phyloP scores from a whole-genome alignment of 148 eudicot species.

The Silene uniflora region DNA sequence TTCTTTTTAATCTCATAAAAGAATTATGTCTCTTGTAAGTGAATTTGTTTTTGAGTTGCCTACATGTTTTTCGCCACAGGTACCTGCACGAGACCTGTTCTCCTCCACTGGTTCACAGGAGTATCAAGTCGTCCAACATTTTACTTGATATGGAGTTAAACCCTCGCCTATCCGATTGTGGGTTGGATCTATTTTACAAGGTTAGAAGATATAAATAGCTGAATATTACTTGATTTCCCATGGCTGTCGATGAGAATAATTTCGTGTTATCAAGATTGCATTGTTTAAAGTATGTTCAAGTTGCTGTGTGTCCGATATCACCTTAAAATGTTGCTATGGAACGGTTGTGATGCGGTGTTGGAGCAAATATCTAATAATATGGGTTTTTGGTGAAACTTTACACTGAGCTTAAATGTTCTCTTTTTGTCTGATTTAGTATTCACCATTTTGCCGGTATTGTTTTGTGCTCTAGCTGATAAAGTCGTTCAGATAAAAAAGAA shows the following conservation, averaged over 20 bases:
- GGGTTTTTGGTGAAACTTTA: too few relatives aligned
- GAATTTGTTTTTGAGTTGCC: not conserved
- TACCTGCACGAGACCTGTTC: slow-evolving; percentile 63
- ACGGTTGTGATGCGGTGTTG: too few relatives aligned
- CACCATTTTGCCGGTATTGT: too few relatives aligned
- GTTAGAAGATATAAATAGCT: slow-evolving; percentile 18
- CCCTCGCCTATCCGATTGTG: slow-evolving; percentile 58
- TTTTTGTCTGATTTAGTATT: not conserved
- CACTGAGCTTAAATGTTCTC: not conserved
- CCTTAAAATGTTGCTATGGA: too few relatives aligned
- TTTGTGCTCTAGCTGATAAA: too few relatives aligned
- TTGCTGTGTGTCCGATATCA: not conserved
- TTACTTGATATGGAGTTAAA: slow-evolving; percentile 65
- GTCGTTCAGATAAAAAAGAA: too few relatives aligned
- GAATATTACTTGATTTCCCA: not conserved
- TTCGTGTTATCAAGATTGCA: not conserved
- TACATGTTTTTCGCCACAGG: slow-evolving; percentile 24
- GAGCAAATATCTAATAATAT: too few relatives aligned
- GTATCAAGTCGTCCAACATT: slow-evolving; percentile 60
- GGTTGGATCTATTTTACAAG: slow-evolving; percentile 48
- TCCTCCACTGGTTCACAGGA: slow-evolving; percentile 47
- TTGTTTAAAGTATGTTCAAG: not conserved
- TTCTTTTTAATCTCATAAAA: not conserved
- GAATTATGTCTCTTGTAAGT: not conserved
- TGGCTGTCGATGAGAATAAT: not conserved